Evolutionary conservation across 176 grass and related monocot species (phyloP), one percentile per base, ranked within the genome.

Genomic region (Poa pratensis): DNA sequence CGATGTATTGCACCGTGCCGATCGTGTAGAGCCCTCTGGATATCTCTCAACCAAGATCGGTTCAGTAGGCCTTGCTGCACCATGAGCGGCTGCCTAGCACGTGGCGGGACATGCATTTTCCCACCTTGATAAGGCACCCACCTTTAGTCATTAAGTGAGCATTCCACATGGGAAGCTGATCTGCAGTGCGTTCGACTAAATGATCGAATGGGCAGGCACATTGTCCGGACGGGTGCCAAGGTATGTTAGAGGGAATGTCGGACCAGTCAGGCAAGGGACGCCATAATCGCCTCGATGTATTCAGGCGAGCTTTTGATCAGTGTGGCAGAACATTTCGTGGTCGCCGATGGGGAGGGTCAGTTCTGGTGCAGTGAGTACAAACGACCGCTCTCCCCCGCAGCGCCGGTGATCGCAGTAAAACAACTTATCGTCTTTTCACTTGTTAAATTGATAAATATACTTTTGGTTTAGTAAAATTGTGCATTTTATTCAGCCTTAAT

Each of bases 401-500:
- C 6, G 27, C 2, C 24, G 26, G 13, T 63, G 61, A 64, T 65
- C 27, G 27, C 24, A 6, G 15, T 2, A 8, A 65, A 64, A 65
- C 15, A 64, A 30, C 61, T 65, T 65, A 32, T 8, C 14, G 62
- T 34, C 23, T 28, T 23, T 40, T 51, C 6, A 46, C 24, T 0
- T 49, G 9, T 32, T 20, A 46, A 12, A 39, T 32, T 74, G 45
- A 5, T 32, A 65, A 32, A 61, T 5, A 26, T 14, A 60, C 3
- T 70, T 59, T 49, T 61, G 9, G 17, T 60, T 15, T 13, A 49
- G 30, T 72, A 70, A 60, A 27, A 60, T 50, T 24, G 3, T 24
- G 17, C 22, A 78, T 51, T 83, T 78, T 53, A 28, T 83, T 78
- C 17, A 64, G 42, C 40, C 22, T 73, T 74, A 74, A 16, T 75